These are phyloP conservation scores for Panellus pusillus DNA, from an alignment of 768 basidiomycete genomes.

Conservation along the genomic window DNA sequence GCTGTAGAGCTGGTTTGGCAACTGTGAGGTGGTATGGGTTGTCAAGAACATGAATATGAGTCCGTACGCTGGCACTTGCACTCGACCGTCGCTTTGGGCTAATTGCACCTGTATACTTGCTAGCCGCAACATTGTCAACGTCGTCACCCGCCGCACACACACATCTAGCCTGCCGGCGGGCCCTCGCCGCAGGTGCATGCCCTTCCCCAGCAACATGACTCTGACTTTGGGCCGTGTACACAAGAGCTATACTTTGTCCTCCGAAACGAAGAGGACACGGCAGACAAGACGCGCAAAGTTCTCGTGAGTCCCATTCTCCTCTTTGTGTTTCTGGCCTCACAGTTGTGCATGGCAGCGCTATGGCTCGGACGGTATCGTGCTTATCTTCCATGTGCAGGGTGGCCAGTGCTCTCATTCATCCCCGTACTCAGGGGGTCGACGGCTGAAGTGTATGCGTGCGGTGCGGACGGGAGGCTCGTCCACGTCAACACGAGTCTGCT, in stretches of 20 bases:
- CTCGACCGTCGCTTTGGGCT: too few species aligned
- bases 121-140: slow-evolving; percentile 54
- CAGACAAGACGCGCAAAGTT: slow-evolving; percentile 52
- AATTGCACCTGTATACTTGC: too few species aligned
- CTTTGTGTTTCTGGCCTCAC: too few species aligned
- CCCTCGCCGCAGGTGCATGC: slow-evolving; percentile 51
- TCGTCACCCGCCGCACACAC: slow-evolving; percentile 48
- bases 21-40: slow-evolving; percentile 37
- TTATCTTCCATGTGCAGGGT: too few species aligned
- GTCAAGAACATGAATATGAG: slow-evolving; percentile 47
- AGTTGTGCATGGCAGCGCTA: too few species aligned
- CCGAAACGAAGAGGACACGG: slow-evolving; percentile 37
- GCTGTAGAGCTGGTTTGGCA: slow-evolving; percentile 47
- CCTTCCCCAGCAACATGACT: slow-evolving; percentile 31
- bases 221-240: slow-evolving; percentile 42
- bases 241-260: slow-evolving; percentile 51
- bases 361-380: slow-evolving; percentile 54
- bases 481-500: slow-evolving; percentile 40
- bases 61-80: too few species aligned
- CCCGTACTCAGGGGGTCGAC: slow-evolving; percentile 49
- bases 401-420: slow-evolving; percentile 43
- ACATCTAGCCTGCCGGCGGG: slow-evolving; percentile 51
- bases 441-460: slow-evolving; percentile 47
- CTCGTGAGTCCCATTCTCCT: too few species aligned
- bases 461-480: slow-evolving; percentile 31